Evolutionary conservation across 768 basidiomycete genomes (phyloP).

Genomic region (Trametopsis cervina): DNA sequence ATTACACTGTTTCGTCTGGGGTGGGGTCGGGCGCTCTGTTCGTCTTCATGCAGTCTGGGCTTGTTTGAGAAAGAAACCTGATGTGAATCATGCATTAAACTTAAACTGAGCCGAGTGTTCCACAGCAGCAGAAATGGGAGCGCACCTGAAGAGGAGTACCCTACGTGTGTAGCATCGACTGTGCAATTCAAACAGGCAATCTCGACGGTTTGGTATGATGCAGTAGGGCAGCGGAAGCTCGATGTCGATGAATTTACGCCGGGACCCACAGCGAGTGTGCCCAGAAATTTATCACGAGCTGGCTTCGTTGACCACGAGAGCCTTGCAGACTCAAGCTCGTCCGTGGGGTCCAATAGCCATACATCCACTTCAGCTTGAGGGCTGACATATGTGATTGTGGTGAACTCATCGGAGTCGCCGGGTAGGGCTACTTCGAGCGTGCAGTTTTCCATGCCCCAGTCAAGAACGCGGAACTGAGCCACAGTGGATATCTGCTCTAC

Average conservation of each 20-base stretch:
- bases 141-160: not conserved
- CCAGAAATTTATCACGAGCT: not conserved
- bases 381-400: not conserved
- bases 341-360: not conserved
- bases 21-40: too few relatives aligned
- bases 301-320: not conserved
- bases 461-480: constrained; percentile 3
- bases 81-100: too few relatives aligned
- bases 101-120: too few relatives aligned
- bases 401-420: not conserved
- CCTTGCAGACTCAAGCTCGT: not conserved
- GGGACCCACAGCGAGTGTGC: not conserved
- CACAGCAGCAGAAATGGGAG: too few relatives aligned
- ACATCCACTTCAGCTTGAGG: not conserved
- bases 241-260: not conserved
- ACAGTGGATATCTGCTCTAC: constrained; percentile 1
- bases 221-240: not conserved
- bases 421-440: not conserved
- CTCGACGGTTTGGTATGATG: not conserved
- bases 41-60: too few relatives aligned
- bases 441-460: constrained; percentile 9
- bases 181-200: not conserved
- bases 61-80: too few relatives aligned
- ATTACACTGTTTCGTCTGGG: too few relatives aligned
- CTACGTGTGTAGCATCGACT: not conserved